Conservation (phyloP, 1,139 yeast genomes). For the Candida glucosophila region DNA sequence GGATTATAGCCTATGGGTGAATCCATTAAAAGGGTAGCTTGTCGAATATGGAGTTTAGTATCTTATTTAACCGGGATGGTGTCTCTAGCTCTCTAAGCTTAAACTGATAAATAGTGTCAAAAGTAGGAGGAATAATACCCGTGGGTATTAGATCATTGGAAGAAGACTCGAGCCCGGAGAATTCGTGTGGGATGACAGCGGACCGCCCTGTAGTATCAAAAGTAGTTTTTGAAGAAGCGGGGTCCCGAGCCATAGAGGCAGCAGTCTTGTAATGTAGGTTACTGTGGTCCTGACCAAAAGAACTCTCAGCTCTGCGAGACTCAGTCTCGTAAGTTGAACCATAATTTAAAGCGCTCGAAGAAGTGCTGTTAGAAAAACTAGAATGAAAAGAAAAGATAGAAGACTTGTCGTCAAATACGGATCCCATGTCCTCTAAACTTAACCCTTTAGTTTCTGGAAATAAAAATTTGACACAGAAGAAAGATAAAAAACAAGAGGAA, state of each 20-base stretch:
- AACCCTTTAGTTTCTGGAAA: conserved; percentile 52
- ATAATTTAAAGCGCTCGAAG: conserved; percentile 9
- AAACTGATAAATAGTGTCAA: too few relatives aligned
- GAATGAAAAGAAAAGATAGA: conserved; percentile 40
- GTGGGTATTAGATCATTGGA: too few relatives aligned
- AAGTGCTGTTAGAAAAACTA: conserved; percentile 9
- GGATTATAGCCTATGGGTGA: too few relatives aligned
- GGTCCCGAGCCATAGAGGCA: conserved; percentile 34
- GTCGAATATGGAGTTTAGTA: too few relatives aligned
- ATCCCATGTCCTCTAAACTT: conserved; percentile 46
- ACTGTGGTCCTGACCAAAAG: conserved; percentile 8
- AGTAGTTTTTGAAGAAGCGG: conserved; percentile 23
- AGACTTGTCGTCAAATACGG: conserved; percentile 39
- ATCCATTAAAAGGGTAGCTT: too few relatives aligned
- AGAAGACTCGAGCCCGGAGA: too few relatives aligned
- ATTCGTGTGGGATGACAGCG: too few relatives aligned
- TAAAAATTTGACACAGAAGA: conserved; percentile 41
- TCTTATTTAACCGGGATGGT: too few relatives aligned
- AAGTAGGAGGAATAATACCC: too few relatives aligned
- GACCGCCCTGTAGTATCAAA: too few relatives aligned
- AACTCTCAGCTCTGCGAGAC: conserved; percentile 11
- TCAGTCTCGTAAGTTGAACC: conserved; percentile 12
- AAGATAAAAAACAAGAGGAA: conserved; percentile 60
- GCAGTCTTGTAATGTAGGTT: conserved; percentile 22
- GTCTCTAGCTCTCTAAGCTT: too few relatives aligned